Evolutionary conservation across 2,329 filamentous ascomycete genomes (phyloP).

Genomic region (Diaporthe sp.): DNA sequence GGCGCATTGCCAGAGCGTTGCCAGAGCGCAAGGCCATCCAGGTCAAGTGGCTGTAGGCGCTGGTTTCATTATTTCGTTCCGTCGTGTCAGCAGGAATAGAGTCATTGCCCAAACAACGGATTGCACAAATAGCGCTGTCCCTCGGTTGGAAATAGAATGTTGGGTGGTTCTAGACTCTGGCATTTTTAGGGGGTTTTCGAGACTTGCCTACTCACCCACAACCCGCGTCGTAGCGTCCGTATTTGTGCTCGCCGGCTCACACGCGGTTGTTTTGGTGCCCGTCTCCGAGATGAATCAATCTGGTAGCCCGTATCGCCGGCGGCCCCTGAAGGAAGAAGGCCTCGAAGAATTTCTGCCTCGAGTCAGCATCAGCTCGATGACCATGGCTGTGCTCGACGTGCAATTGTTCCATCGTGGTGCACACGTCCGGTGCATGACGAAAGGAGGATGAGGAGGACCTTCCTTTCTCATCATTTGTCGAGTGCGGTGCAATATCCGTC

Average conservation of each 20-base stretch:
- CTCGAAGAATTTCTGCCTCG: background rate
- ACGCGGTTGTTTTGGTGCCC: background rate
- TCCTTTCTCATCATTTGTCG: constrained; percentile 14
- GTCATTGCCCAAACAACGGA: constrained; percentile 14
- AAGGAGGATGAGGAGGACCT: constrained; percentile 7
- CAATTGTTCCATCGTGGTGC: background rate
- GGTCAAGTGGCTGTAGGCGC: constrained; percentile 12
- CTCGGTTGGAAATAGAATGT: constrained; percentile 13
- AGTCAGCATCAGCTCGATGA: constrained; percentile 22
- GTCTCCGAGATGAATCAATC: constrained; percentile 29
- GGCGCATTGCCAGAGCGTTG: constrained; percentile 1
- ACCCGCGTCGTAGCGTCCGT: constrained; percentile 23
- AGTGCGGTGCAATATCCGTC: constrained; percentile 18
- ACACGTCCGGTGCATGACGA: background rate
- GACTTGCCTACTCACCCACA: constrained; percentile 1
- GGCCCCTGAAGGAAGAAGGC: background rate
- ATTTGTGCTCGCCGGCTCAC: background rate
- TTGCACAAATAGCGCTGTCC: constrained; percentile 1
- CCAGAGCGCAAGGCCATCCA: background rate
- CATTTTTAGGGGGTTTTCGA: background rate
- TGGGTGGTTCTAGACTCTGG: constrained; percentile 7
- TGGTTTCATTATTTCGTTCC: constrained; percentile 20
- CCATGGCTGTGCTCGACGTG: constrained; percentile 5
- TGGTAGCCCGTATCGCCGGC: constrained; percentile 16
- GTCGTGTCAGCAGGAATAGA: constrained; percentile 18